Base-by-base conservation (phyloP, 1,284 basidiomycete genomes). In the Cryptococcus hybrid region DNA sequence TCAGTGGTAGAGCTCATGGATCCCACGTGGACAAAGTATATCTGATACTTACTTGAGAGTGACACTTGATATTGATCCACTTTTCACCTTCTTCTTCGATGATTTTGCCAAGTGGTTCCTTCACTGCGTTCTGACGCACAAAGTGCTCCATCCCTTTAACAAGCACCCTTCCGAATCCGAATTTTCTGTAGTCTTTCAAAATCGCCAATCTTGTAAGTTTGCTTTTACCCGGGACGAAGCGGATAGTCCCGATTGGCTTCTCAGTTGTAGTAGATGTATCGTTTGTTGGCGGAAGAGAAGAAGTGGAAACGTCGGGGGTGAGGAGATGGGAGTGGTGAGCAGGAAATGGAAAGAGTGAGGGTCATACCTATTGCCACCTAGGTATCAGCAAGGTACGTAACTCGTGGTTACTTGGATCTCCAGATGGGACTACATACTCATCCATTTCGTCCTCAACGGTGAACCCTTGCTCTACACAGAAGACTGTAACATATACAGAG, bases 181-280 rank as follows among this genome's bases (percentile, higher is more conserved):
- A 70, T 11, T 59, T 46, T 37, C 76, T 57, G 57, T 69, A 74
- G 9, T 60, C 62, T 51, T 66, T 60, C n/a, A 66, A 53, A 4
- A 78, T 62, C 1, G 71, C 76, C 38, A 78, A 58, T 38, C 76
- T 65, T 3, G 71, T 63, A 5, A 78, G 65, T 62, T 78, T 78
- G 56, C 66, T 66, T 46, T 65, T 59, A 6, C 48, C 40, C 2
- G 73, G 73, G 3, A 72, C 70, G 48, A 70, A 66, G 50, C 76
- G 69, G 37, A 78, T 65, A 0, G 70, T 72, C 11, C 76, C 76
- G 15, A 74, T 71, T 2, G 74, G 68, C 47, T 65, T 69, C 8
- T 57, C 52, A 3, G 69, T 66, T 13, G 55, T 51, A 11, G 12
- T 18, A 15, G 13, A 13, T 13, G 44, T 39, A 12, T 40, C 12